Conservation (phyloP, 495 filamentous ascomycete species). For the Talaromyces liani region DNA sequence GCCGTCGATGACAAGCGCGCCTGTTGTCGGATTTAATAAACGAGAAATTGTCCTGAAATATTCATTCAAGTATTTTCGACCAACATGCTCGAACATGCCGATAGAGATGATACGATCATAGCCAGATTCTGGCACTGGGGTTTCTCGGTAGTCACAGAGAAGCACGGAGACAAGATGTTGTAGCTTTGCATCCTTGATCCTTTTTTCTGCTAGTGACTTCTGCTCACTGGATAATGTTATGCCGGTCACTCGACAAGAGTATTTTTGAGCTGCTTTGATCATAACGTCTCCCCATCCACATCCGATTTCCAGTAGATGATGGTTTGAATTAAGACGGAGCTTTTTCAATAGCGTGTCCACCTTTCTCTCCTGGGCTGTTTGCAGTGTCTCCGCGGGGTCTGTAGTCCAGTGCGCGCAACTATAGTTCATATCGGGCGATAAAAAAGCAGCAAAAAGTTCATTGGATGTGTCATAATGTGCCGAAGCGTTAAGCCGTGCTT, state of each 20-base stretch:
- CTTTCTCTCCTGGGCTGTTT: constrained; percentile 60
- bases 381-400: constrained; percentile 42
- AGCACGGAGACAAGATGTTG: constrained; percentile 46
- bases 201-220: constrained; percentile 49
- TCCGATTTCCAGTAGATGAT: constrained; percentile 64
- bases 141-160: constrained; percentile 53
- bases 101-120: constrained; percentile 67
- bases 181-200: constrained; percentile 46
- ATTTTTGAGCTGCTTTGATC: constrained; percentile 50
- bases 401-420: constrained; percentile 62
- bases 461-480: constrained; percentile 75
- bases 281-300: constrained; percentile 65
- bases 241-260: constrained; percentile 55
- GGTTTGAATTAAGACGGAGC: constrained; percentile 49
- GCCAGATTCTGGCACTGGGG: constrained; percentile 39
- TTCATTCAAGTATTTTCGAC: constrained; percentile 51
- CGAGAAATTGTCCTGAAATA: constrained; percentile 54
- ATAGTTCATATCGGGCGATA: constrained; percentile 70
- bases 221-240: constrained; percentile 56
- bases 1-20: constrained; percentile 64
- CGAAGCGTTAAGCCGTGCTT: constrained; percentile 55
- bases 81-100: constrained; percentile 73
- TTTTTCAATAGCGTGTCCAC: constrained; percentile 52
- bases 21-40: constrained; percentile 54
- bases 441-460: constrained; percentile 63